Conservation (phyloP, 1,284 basidiomycete species). For the Cryptococcus sp. region DNA sequence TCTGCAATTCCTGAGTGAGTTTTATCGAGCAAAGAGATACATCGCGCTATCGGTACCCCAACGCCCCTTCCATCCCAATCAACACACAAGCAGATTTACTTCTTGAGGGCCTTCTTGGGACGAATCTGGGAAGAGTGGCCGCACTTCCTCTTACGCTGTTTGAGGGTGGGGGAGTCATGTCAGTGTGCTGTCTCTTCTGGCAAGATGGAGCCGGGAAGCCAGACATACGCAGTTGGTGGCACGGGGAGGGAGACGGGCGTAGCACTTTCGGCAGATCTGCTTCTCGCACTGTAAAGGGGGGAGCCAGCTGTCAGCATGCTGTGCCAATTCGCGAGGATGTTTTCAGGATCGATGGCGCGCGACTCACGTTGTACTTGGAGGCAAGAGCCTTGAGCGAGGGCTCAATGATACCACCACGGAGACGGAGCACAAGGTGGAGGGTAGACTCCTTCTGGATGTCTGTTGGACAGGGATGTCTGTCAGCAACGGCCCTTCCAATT, state of each 20-base stretch:
- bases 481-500: background rate
- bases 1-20: background rate
- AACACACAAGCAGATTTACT: constrained; percentile 44
- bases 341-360: background rate
- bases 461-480: constrained; percentile 18
- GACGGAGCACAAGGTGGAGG: constrained; percentile 94
- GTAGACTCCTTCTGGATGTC: constrained; percentile 99
- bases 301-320: background rate
- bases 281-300: constrained; percentile 64
- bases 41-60: constrained; percentile 11
- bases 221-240: constrained; percentile 98
- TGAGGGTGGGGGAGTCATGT: constrained; percentile 1
- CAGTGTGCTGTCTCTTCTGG: background rate
- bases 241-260: constrained; percentile 96
- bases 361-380: constrained; percentile 76
- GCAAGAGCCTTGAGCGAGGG: constrained; percentile 96
- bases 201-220: background rate
- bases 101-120: constrained; percentile 87
- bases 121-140: constrained; percentile 94
- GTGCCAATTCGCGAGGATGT: background rate
- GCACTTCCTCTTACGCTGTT: constrained; percentile 57
- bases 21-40: constrained; percentile 14
- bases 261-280: constrained; percentile 99
- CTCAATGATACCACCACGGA: constrained; percentile 98
- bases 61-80: background rate